phyloP scores from a whole-genome alignment of 352 stramenopile species.

The Globisporangium mamillatum region DNA sequence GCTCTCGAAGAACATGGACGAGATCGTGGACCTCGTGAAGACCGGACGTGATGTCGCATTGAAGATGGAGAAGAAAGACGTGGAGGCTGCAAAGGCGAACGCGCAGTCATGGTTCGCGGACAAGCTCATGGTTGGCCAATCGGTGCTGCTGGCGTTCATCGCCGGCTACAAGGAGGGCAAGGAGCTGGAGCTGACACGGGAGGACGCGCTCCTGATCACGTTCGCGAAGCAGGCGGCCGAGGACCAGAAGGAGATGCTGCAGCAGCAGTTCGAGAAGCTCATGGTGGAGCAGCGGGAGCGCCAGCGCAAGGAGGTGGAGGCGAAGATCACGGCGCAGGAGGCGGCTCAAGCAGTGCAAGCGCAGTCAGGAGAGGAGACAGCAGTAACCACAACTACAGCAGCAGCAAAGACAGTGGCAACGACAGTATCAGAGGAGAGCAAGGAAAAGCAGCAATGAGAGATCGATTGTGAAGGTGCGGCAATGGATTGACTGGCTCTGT shows the following conservation, averaged over 20 bases:
- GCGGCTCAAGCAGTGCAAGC: not conserved
- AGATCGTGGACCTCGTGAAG: conserved; percentile 65
- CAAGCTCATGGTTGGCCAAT: conserved; percentile 81
- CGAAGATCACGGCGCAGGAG: not conserved
- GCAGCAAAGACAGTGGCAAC: not conserved
- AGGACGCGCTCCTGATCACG: conserved; percentile 73
- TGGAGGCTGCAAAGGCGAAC: conserved; percentile 57
- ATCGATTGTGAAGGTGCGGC: not conserved
- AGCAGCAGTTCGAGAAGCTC: conserved; percentile 68
- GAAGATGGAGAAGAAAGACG: conserved; percentile 52
- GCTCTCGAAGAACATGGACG: conserved; percentile 65
- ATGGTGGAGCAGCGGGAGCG: conserved; percentile 41
- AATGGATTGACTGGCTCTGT: not conserved
- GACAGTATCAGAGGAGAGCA: conserved; percentile 2
- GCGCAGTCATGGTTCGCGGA: conserved; percentile 79
- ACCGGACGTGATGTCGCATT: conserved; percentile 55
- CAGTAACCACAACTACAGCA: not conserved
- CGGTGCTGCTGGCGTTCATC: conserved; percentile 81
- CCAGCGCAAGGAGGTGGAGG: conserved; percentile 17
- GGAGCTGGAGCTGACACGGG: conserved; percentile 61
- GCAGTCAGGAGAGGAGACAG: not conserved
- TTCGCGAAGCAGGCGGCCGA: conserved; percentile 73
- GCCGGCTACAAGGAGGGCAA: conserved; percentile 81
- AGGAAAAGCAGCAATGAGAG: not conserved
- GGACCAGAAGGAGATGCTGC: conserved; percentile 67